Evolutionary conservation across 371 early-diverging fungal species (phyloP).

Genomic region (Zopfochytrium polystomum): DNA sequence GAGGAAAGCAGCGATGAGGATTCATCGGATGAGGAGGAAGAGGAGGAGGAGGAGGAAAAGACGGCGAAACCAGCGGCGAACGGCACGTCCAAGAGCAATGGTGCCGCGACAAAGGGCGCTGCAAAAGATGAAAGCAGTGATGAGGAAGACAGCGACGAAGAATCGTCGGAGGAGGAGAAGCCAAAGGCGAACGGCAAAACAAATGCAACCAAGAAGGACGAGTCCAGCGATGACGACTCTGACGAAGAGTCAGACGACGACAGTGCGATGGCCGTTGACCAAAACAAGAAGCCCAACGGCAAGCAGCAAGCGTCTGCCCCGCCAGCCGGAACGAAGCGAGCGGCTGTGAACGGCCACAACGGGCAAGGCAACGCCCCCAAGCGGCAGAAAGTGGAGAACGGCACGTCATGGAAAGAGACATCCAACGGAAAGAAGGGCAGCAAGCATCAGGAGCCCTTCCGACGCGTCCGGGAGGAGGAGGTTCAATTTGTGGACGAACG

Average conservation of each 20-base stretch:
- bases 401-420: conserved; percentile 8
- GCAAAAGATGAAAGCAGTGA: conserved; percentile 9
- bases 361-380: conserved; percentile 14
- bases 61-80: conserved; percentile 7
- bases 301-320: conserved; percentile 6
- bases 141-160: conserved; percentile 30
- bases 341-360: neutral
- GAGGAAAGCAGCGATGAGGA: conserved; percentile 21
- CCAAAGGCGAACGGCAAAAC: conserved; percentile 21
- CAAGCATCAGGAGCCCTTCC: conserved; percentile 50
- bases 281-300: conserved; percentile 4
- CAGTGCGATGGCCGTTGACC: conserved; percentile 6
- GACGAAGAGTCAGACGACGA: conserved; percentile 22
- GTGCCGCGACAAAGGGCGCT: conserved; percentile 11
- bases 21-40: conserved; percentile 19
- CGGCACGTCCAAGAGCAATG: conserved; percentile 20
- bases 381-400: conserved; percentile 6
- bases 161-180: conserved; percentile 24
- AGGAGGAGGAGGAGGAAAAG: conserved; percentile 3
- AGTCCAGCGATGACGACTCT: conserved; percentile 19
- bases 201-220: conserved; percentile 21
- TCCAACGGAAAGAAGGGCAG: neutral
- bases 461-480: conserved; percentile 76
- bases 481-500: conserved; percentile 75
- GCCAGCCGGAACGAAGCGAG: neutral